These are phyloP conservation scores for Mallotus nudiflorus DNA, from an alignment of 345 rosid species.

Conservation along the genomic window DNA sequence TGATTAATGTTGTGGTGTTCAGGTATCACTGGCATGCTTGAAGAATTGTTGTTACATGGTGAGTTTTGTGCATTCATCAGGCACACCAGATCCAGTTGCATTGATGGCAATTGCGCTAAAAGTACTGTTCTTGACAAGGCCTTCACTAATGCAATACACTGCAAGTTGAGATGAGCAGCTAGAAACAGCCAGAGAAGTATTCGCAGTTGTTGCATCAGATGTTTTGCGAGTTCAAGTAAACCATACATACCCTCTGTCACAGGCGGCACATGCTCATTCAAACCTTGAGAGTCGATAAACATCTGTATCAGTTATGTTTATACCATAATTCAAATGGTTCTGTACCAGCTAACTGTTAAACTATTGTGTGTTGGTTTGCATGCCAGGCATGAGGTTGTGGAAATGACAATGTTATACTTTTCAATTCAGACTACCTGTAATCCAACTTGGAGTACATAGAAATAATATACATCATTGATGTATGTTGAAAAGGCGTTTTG, in stretches of 20 bases:
- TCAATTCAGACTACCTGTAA: no score
- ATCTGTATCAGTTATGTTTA: constrained; percentile 71
- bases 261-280: constrained; percentile 72
- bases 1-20: constrained; percentile 1
- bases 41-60: constrained; percentile 81
- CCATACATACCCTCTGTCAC: constrained; percentile 69
- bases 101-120: constrained; percentile 69
- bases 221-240: constrained; percentile 59
- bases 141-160: constrained; percentile 69
- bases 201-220: constrained; percentile 58
- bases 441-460: no score
- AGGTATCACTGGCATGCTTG: constrained; percentile 87
- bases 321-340: constrained; percentile 43
- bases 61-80: constrained; percentile 86
- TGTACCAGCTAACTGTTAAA: background rate
- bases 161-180: constrained; percentile 70
- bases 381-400: no score
- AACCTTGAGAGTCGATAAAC: constrained; percentile 74
- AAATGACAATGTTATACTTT: background rate
- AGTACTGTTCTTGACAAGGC: constrained; percentile 81
- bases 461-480: no score
- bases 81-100: constrained; percentile 71
- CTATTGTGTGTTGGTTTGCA: background rate
- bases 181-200: constrained; percentile 70
- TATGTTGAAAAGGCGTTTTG: no score